Base-by-base conservation (phyloP, 2,329 filamentous ascomycete species). In the Stemphylium vesicarium region DNA sequence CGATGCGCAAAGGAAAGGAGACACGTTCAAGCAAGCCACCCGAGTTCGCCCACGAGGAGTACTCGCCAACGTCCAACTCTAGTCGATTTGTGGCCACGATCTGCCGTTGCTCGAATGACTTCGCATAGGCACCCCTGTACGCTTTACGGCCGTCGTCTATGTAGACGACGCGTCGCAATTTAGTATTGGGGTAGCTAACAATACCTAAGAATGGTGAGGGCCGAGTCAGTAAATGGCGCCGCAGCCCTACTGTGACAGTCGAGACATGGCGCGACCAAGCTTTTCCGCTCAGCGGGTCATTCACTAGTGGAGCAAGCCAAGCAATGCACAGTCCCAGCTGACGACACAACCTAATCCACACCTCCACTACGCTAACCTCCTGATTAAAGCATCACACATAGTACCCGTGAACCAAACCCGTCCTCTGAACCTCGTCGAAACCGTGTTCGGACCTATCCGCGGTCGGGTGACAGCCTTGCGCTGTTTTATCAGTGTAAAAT, bases 311-410 rank as follows among this genome's bases (percentile, higher is more conserved):
- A 33, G 29, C 24, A 37, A 10, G 50, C 50, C 37, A 53, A 48
- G 50, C 15, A 36, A 29, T 36, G 42, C 42, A 45, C 42, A 26
- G 42, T 45, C 42, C 32, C 32, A 29, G 47, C 37, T 45, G 35
- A 51, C 48, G 48, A 51, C 46, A 41, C 48, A 38, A 35, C 33
- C 22, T 29, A 29, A 36, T 45, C 42, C 18, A 36, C 32, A 24
- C 32, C 39, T 38, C 29, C 33, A 33, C 26, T 48, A 20, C 24
- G 18, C 36, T 10, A 40, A 11, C 10, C 15, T 44, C 33, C 39
- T 37, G 31, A 9, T 26, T 13, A n/a, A 20, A 24, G 31, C 42
- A n/a, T 36, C 42, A 35, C 16, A 31, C 38, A 36, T n/a, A 45
- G 32, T 36, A 36, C 26, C 26, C 7, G 26, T 11, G 9, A 29